phyloP scores from a whole-genome alignment of 2,329 filamentous ascomycete species.

The Apiospora rasikravindrae region DNA sequence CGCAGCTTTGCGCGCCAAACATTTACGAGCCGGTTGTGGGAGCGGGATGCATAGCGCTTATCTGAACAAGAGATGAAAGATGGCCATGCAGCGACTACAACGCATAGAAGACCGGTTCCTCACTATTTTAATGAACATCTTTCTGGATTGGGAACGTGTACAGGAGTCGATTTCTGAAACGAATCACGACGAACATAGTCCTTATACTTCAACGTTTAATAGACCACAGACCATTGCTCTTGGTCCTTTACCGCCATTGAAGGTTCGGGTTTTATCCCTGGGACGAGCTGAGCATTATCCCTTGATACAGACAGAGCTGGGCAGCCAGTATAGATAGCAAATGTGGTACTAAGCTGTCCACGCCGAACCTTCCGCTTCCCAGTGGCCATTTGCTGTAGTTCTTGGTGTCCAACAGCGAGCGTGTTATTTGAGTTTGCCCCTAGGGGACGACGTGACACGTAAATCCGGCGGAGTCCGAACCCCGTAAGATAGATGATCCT shows the following conservation, averaged over 20 bases:
- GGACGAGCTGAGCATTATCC: not conserved
- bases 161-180: slow-evolving; percentile 12
- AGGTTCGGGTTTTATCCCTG: not conserved
- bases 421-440: not conserved
- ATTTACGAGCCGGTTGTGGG: slow-evolving; percentile 6
- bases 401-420: not conserved
- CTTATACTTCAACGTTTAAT: slow-evolving; percentile 31
- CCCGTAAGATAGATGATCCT: slow-evolving; percentile 4
- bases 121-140: slow-evolving; percentile 14
- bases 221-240: slow-evolving; percentile 26
- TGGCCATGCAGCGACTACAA: not conserved
- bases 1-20: not conserved
- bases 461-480: not conserved
- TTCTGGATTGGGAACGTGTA: slow-evolving; percentile 15
- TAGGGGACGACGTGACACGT: not conserved
- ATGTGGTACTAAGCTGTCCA: not conserved
- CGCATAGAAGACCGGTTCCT: not conserved
- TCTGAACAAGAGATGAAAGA: not conserved
- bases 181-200: slow-evolving; percentile 25
- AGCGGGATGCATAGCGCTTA: not conserved
- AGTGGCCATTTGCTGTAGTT: not conserved
- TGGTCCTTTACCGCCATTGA: not conserved
- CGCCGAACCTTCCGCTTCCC: not conserved
- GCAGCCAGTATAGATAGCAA: not conserved
- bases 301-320: not conserved